Percentiles rank a stretch among this genome's conserved stretches.
These are phyloP conservation scores for Fusarium pseudograminearum DNA, from an alignment of 2,329 filamentous ascomycete genomes.

Conservation along the genomic window DNA sequence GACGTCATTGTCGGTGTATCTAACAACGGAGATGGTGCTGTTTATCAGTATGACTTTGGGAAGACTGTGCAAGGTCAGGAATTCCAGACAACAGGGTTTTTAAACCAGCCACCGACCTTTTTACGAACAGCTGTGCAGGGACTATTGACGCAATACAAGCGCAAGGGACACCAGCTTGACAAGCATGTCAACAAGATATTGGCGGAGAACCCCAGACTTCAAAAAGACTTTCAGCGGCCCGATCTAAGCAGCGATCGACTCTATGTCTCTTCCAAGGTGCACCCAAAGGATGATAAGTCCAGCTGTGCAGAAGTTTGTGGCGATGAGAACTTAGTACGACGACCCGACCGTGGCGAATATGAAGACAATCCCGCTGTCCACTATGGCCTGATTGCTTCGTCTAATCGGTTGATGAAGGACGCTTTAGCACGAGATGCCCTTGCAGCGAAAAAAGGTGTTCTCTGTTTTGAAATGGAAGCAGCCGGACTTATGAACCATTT, in stretches of 20 bases:
- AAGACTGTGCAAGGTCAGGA: slow-evolving; percentile 35
- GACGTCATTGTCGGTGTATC: slow-evolving; percentile 43
- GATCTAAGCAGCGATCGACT: neutral
- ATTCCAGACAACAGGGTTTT: slow-evolving; percentile 24
- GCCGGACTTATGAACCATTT: neutral
- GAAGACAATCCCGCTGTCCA: slow-evolving; percentile 10
- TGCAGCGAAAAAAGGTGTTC: neutral
- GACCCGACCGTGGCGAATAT: accelerated
- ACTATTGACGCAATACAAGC: accelerated
- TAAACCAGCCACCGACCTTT: slow-evolving; percentile 29
- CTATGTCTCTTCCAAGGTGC: neutral
- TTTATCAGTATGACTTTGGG: slow-evolving; percentile 48
- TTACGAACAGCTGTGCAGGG: neutral
- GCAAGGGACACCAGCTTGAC: neutral
- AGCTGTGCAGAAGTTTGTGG: neutral
- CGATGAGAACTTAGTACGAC: accelerated
- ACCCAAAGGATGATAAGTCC: neutral
- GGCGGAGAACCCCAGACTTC: neutral
- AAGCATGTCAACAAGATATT: neutral
- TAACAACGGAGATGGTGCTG: slow-evolving; percentile 17
- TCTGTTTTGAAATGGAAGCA: slow-evolving; percentile 1
- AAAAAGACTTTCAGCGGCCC: neutral
- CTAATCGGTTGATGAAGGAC: slow-evolving; percentile 1
- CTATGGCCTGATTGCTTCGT: slow-evolving; percentile 35
- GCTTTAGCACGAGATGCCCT: neutral